A percentile compares a stretch with the other conserved stretches of the same genome.
phyloP scores from a whole-genome alignment of 257 asterid genomes.

The Rubia yunnanensis region DNA sequence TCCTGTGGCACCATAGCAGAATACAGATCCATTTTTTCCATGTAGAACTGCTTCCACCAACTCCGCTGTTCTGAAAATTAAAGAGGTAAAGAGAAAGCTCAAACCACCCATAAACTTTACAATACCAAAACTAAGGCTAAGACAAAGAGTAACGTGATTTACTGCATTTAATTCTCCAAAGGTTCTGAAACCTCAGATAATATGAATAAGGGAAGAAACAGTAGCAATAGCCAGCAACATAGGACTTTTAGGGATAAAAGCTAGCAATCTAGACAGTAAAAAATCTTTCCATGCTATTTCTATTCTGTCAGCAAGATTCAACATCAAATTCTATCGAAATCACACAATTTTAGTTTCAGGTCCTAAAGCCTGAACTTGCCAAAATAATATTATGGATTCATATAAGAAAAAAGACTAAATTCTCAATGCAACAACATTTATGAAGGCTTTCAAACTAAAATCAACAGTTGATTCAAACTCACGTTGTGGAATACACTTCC shows the following conservation, averaged over 20 bases:
- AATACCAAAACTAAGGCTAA: too few species aligned
- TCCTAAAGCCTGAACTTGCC: background rate
- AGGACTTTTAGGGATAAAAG: background rate
- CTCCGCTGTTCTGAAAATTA: slow-evolving; percentile 54
- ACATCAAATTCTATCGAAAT: background rate
- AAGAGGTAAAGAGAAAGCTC: background rate
- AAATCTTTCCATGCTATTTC: background rate
- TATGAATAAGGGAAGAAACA: background rate
- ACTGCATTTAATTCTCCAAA: background rate
- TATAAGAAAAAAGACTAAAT: background rate
- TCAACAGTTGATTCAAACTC: slow-evolving; percentile 16
- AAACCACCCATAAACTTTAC: background rate
- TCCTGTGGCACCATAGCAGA: slow-evolving; percentile 68
- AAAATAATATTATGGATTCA: background rate
- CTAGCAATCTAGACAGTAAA: background rate
- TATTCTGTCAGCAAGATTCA: background rate
- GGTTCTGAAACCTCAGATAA: background rate
- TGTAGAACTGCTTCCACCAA: slow-evolving; percentile 62
- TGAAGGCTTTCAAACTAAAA: background rate
- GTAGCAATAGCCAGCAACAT: background rate
- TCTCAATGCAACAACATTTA: background rate
- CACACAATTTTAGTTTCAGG: background rate
- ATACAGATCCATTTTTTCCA: slow-evolving; percentile 61
- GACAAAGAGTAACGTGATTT: background rate
- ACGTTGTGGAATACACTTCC: slow-evolving; percentile 56